phyloP scores from a whole-genome alignment of 148 eudicot genomes.

The Agrostemma githago region DNA sequence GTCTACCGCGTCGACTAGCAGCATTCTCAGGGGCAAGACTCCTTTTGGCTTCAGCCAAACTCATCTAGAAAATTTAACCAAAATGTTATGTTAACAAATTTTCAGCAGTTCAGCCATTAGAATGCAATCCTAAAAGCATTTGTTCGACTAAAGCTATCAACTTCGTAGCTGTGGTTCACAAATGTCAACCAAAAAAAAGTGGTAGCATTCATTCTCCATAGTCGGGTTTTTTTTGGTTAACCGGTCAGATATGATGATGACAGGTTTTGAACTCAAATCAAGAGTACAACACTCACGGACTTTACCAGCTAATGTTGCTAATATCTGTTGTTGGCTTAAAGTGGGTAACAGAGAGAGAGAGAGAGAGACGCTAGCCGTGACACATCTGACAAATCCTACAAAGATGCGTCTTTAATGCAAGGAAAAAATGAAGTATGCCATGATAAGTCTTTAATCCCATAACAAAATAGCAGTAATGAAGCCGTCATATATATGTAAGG shows the following conservation, averaged over 20 bases:
- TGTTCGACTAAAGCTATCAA: neutral
- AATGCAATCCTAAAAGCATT: neutral
- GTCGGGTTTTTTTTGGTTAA: neutral
- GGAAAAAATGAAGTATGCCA: too few species aligned
- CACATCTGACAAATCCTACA: too few species aligned
- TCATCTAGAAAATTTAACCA: constrained; percentile 26
- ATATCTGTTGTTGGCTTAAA: neutral
- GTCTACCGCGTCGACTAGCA: constrained; percentile 35
- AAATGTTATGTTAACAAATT: neutral
- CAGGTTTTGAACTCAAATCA: neutral
- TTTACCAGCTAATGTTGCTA: neutral
- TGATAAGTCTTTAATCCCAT: too few species aligned
- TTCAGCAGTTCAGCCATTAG: neutral
- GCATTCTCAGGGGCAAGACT: constrained; percentile 38
- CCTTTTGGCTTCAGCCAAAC: constrained; percentile 46
- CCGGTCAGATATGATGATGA: neutral
- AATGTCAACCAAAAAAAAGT: neutral
- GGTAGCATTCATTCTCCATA: neutral
- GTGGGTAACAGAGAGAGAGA: neutral
- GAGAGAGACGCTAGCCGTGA: neutral
- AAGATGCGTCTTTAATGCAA: too few species aligned
- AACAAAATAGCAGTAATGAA: too few species aligned
- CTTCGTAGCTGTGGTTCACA: neutral
- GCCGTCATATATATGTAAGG: too few species aligned
- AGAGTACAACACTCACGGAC: neutral